These are phyloP conservation scores for Leccinum longicurvipes DNA, from an alignment of 768 basidiomycete genomes.

Conservation along the genomic window DNA sequence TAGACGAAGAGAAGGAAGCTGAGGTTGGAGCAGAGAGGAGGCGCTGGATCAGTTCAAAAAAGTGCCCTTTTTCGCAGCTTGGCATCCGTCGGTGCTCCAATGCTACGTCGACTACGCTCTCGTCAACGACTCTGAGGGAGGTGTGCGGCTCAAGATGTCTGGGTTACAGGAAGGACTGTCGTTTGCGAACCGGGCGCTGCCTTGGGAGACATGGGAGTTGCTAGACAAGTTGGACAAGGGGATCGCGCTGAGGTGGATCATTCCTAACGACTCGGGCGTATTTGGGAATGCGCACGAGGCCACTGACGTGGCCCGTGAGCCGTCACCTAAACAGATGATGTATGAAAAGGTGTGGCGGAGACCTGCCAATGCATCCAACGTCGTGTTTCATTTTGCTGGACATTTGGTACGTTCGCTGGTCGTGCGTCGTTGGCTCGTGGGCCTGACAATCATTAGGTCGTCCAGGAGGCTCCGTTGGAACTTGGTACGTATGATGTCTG, in stretches of 20 bases:
- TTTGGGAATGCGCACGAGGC: not conserved
- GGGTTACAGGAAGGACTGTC: conserved; percentile 60
- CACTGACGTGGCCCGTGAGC: conserved; percentile 5
- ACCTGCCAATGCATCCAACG: conserved; percentile 28
- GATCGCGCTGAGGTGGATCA: conserved; percentile 29
- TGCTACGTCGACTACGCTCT: conserved; percentile 62
- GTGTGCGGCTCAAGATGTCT: conserved; percentile 62
- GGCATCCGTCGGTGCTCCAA: conserved; percentile 63
- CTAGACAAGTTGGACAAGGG: conserved; percentile 24
- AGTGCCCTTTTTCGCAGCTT: conserved; percentile 65
- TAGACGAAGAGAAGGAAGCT: not conserved
- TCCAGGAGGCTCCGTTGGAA: conserved; percentile 28
- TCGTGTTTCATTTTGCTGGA: conserved; percentile 23
- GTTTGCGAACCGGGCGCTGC: conserved; percentile 45
- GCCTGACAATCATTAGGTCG: conserved; percentile 14
- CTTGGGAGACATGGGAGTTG: conserved; percentile 28
- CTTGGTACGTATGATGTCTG: conserved; percentile 20
- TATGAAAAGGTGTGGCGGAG: conserved; percentile 29
- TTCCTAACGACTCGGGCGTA: conserved; percentile 22
- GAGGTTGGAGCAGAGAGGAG: conserved; percentile 46
- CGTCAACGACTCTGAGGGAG: conserved; percentile 30
- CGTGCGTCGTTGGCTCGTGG: not conserved
- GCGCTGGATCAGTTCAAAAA: conserved; percentile 47
- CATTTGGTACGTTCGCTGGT: conserved; percentile 26
- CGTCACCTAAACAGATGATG: conserved; percentile 9